These are phyloP conservation scores for Avena atlantica DNA, from an alignment of 176 grass and related monocot species.

Conservation along the genomic window DNA sequence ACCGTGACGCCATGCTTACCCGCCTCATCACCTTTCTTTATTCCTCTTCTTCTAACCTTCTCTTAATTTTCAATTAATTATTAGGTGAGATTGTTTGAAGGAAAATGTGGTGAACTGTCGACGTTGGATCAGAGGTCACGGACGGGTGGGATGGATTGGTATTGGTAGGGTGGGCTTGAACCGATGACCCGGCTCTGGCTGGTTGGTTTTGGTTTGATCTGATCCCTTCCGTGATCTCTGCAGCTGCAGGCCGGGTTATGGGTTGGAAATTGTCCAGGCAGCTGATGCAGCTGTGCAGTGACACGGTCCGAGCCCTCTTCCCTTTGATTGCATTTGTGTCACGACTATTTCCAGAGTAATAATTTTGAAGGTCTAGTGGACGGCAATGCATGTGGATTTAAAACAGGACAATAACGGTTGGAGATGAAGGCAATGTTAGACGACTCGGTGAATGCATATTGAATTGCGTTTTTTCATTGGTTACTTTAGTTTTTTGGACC, in stretches of 20 bases:
- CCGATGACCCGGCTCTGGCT: slow-evolving; percentile 25
- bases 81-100: slow-evolving; percentile 6
- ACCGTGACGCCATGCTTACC: slow-evolving; percentile 16
- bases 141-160: slow-evolving; percentile 15
- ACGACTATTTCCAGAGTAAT: background rate
- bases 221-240: slow-evolving; percentile 45
- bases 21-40: background rate
- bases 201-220: slow-evolving; percentile 38
- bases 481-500: background rate
- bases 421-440: background rate
- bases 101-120: background rate
- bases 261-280: background rate
- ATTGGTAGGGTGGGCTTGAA: background rate
- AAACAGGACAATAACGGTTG: background rate
- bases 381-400: background rate
- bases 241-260: slow-evolving; percentile 2
- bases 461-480: background rate
- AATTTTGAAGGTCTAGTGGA: background rate
- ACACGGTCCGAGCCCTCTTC: background rate
- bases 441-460: background rate
- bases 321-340: background rate
- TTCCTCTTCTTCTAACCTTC: background rate
- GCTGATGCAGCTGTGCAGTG: background rate
- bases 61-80: background rate
- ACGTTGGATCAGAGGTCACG: background rate